Evolutionary conservation across 2,329 filamentous ascomycete species (phyloP).

Genomic region (Neurospora sp.): DNA sequence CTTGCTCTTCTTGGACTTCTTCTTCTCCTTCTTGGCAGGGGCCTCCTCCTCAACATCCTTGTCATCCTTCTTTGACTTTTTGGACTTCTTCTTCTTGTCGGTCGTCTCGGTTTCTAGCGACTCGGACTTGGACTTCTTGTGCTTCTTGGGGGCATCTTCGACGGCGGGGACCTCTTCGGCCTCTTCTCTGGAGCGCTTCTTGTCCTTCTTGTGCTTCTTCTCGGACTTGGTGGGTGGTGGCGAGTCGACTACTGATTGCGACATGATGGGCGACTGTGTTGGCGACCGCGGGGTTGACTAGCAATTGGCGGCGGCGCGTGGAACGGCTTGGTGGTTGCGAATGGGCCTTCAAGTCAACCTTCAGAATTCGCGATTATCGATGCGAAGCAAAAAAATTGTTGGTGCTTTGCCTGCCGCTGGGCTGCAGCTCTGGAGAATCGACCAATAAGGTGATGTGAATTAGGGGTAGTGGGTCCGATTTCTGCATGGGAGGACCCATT

Average conservation of each 20-base stretch:
- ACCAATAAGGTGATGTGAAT: slow-evolving; percentile 1
- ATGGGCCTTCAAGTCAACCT: background rate
- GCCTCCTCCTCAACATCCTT: slow-evolving; percentile 16
- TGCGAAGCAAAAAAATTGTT: slow-evolving; percentile 15
- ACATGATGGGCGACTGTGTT: slow-evolving; percentile 12
- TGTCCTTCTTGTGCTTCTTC: slow-evolving; percentile 25
- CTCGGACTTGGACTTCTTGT: slow-evolving; percentile 30
- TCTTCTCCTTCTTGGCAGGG: slow-evolving; percentile 21
- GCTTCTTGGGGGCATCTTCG: slow-evolving; percentile 36
- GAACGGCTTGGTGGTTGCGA: background rate
- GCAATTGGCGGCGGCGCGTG: background rate
- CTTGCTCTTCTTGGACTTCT: slow-evolving; percentile 26
- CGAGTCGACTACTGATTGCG: slow-evolving; percentile 8
- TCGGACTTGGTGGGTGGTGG: slow-evolving; percentile 22
- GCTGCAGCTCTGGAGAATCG: background rate
- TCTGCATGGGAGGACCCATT: background rate
- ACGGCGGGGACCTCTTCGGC: slow-evolving; percentile 28
- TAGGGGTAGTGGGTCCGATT: background rate
- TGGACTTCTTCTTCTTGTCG: slow-evolving; percentile 2
- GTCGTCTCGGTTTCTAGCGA: slow-evolving; percentile 2
- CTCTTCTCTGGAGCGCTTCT: slow-evolving; percentile 31
- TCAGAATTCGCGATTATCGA: background rate
- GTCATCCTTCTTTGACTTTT: slow-evolving; percentile 30
- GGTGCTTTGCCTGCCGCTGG: slow-evolving; percentile 8
- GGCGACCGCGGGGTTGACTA: background rate